phyloP scores from a whole-genome alignment of 2,329 filamentous ascomycete genomes.

The Fusarium brevicatenulatum region DNA sequence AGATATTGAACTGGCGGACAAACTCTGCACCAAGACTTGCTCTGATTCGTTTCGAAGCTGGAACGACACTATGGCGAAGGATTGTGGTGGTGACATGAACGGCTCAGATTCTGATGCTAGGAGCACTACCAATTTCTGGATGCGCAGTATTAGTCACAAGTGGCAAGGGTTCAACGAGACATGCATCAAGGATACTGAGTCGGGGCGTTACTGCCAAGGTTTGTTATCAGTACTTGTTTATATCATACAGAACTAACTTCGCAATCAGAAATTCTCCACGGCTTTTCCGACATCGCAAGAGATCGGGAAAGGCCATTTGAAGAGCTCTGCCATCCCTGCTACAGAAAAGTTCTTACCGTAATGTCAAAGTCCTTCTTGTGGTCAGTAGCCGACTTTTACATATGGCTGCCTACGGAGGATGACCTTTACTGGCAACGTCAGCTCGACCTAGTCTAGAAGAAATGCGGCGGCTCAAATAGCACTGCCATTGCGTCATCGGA shows the following conservation, averaged over 20 bases:
- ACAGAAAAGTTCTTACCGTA: not conserved
- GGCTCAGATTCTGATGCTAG: not conserved
- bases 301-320: not conserved
- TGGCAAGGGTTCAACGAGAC: not conserved
- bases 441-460: not conserved
- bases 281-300: not conserved
- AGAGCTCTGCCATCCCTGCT: slow-evolving; percentile 1
- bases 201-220: not conserved
- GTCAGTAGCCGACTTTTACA: not conserved
- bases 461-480: not conserved
- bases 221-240: rapidly evolving
- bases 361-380: not conserved
- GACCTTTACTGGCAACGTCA: not conserved
- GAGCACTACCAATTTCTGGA: not conserved
- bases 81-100: not conserved
- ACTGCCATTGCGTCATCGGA: no score
- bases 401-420: not conserved
- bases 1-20: not conserved
- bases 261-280: not conserved
- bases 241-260: not conserved
- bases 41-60: not conserved
- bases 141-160: not conserved
- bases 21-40: not conserved
- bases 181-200: not conserved
- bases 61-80: not conserved